phyloP scores from a whole-genome alignment of 2,329 filamentous ascomycete genomes.

The Emericellopsis cladophorae region DNA sequence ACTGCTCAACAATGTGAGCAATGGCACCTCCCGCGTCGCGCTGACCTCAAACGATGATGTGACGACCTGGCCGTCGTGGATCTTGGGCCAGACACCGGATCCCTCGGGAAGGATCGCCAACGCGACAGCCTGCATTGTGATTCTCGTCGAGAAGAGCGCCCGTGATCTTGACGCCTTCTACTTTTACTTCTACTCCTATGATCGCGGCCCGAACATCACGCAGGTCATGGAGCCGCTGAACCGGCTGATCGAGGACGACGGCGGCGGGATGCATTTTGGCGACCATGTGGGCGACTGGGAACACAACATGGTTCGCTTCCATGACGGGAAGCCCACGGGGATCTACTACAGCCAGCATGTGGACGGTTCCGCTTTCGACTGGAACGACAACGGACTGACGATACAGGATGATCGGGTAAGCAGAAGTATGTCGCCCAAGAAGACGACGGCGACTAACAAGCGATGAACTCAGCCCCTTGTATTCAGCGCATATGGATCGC shows the following conservation, averaged over 20 bases:
- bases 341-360: constrained; percentile 16
- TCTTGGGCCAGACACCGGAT: constrained; percentile 11
- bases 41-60: constrained; percentile 14
- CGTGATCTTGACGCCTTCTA: constrained; percentile 13
- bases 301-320: constrained; percentile 18
- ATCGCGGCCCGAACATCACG: constrained; percentile 13
- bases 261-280: constrained; percentile 9
- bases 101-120: constrained; percentile 8
- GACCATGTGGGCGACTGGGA: constrained; percentile 16
- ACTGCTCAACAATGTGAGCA: constrained; percentile 8
- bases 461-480: constrained; percentile 13
- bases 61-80: constrained; percentile 9
- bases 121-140: constrained; percentile 13
- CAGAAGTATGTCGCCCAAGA: not conserved
- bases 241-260: constrained; percentile 6
- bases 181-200: constrained; percentile 20
- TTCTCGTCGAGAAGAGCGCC: constrained; percentile 10
- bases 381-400: constrained; percentile 13
- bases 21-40: constrained; percentile 6
- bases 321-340: constrained; percentile 9
- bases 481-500: constrained; percentile 20
- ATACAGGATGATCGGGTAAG: constrained; percentile 14
- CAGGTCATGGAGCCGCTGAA: constrained; percentile 13
- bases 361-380: constrained; percentile 11
- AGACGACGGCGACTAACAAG: not conserved